phyloP scores from a whole-genome alignment of 495 filamentous ascomycete species.

The Aeminium ludgeri region DNA sequence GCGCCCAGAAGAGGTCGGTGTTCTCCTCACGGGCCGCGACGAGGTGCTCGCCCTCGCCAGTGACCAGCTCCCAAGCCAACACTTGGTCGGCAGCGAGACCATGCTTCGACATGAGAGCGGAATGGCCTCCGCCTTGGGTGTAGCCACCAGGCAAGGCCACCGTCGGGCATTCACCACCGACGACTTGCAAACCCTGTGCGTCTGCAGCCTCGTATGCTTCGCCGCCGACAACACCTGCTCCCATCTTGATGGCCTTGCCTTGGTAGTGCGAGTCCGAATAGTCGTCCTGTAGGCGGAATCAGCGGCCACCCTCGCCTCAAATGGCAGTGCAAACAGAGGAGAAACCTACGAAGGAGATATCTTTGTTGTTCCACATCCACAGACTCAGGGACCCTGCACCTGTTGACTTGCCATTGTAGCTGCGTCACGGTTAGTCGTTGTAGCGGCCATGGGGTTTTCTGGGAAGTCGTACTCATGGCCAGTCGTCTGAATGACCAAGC shows the following conservation, averaged over 20 bases:
- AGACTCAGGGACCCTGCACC: slow-evolving; percentile 33
- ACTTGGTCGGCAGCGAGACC: slow-evolving; percentile 36
- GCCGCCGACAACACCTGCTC: slow-evolving; percentile 13
- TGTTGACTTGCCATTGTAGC: slow-evolving; percentile 32
- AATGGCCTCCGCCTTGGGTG: slow-evolving; percentile 15
- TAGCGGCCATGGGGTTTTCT: no score
- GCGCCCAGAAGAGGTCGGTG: slow-evolving; percentile 14
- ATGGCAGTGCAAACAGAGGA: no score
- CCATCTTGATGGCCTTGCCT: slow-evolving; percentile 15
- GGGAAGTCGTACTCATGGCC: slow-evolving; percentile 27
- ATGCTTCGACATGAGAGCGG: slow-evolving; percentile 32
- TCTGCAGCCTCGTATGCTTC: slow-evolving; percentile 14
- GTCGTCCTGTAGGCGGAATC: slow-evolving; percentile 11
- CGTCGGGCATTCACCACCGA: slow-evolving; percentile 17
- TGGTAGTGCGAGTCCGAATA: slow-evolving; percentile 28
- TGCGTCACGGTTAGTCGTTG: no score
- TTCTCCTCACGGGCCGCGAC: slow-evolving; percentile 6
- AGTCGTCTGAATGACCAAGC: slow-evolving; percentile 47
- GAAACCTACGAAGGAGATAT: no score
- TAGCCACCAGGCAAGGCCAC: slow-evolving; percentile 17
- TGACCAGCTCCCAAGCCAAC: slow-evolving; percentile 13
- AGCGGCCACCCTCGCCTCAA: no score
- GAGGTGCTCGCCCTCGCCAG: slow-evolving; percentile 7
- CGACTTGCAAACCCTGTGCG: slow-evolving; percentile 10
- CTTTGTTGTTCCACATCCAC: slow-evolving; percentile 37